A percentile compares a stretch with the other conserved stretches of the same genome.
These are phyloP conservation scores for Pleurotus djamor DNA, from an alignment of 768 basidiomycete species.

Conservation along the genomic window DNA sequence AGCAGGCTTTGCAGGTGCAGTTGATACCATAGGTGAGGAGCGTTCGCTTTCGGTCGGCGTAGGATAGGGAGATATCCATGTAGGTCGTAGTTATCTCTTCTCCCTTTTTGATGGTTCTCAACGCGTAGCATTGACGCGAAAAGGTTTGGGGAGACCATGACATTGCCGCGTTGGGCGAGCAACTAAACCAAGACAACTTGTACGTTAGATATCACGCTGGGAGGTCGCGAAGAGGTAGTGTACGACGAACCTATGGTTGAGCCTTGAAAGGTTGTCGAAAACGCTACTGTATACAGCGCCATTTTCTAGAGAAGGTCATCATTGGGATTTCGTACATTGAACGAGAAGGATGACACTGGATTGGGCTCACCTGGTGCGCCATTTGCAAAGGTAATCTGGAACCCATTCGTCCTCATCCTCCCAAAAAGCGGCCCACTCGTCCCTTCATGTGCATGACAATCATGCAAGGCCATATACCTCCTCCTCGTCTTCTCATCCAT, in stretches of 20 bases:
- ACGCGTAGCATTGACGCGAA: constrained; percentile 23
- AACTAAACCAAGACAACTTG: constrained; percentile 12
- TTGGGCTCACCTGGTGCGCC: neutral
- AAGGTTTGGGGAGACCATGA: constrained; percentile 22
- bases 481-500: constrained; percentile 16
- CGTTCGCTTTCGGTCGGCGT: constrained; percentile 18
- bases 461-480: constrained; percentile 21
- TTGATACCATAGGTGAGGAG: constrained; percentile 26
- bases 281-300: constrained; percentile 11
- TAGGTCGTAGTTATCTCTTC: constrained; percentile 32
- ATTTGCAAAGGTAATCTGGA: constrained; percentile 8
- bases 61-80: constrained; percentile 9
- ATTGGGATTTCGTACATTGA: no score
- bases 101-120: constrained; percentile 23
- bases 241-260: constrained; percentile 20
- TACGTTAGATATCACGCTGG: neutral
- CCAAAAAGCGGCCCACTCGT: constrained; percentile 24
- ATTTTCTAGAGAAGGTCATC: no score
- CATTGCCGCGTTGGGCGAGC: constrained; percentile 16
- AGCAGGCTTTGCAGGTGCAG: constrained; percentile 24
- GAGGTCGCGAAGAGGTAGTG: neutral
- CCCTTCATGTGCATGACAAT: constrained; percentile 16
- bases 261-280: constrained; percentile 16
- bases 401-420: constrained; percentile 24
- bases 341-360: no score